Conservation (phyloP, 805 yeast species). For the Ogataea naganishii region DNA sequence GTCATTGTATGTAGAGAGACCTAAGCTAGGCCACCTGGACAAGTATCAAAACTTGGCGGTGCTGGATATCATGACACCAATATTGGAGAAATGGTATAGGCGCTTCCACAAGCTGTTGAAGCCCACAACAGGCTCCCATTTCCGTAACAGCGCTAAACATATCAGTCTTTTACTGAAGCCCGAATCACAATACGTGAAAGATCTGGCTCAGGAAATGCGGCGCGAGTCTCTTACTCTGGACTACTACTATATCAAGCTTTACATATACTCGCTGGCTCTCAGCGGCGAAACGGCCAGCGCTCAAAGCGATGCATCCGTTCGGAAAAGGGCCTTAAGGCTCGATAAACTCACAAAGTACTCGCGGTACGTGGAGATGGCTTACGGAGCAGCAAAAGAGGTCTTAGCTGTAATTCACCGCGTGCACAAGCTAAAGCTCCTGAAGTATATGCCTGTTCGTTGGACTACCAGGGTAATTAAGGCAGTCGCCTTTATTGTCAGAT, state of each 20-base stretch:
- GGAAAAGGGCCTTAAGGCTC: constrained; percentile 33
- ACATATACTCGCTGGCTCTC: constrained; percentile 76
- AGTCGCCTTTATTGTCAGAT: constrained; percentile 83
- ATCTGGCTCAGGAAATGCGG: constrained; percentile 38
- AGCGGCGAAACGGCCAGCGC: constrained; percentile 34
- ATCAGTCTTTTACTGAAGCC: constrained; percentile 18
- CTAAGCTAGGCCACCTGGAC: constrained; percentile 39
- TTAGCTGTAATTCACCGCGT: constrained; percentile 63
- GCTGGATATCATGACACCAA: constrained; percentile 64
- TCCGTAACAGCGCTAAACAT: constrained; percentile 16
- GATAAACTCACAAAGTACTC: constrained; percentile 70
- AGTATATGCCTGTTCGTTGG: constrained; percentile 91
- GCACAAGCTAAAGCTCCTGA: constrained; percentile 51
- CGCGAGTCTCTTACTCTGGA: constrained; percentile 72
- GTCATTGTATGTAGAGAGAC: constrained; percentile 62
- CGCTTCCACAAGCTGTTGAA: constrained; percentile 49
- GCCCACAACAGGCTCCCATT: constrained; percentile 34
- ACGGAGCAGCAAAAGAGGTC: constrained; percentile 75
- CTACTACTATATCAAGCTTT: constrained; percentile 74
- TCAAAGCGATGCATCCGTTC: constrained; percentile 19
- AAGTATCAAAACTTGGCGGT: constrained; percentile 65
- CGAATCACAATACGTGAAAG: constrained; percentile 28
- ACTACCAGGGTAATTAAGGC: constrained; percentile 78
- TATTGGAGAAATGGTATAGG: constrained; percentile 70
- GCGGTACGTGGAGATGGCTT: constrained; percentile 73